Evolutionary conservation across 306 rosid species (phyloP).

Genomic region (Acacia acuminata): DNA sequence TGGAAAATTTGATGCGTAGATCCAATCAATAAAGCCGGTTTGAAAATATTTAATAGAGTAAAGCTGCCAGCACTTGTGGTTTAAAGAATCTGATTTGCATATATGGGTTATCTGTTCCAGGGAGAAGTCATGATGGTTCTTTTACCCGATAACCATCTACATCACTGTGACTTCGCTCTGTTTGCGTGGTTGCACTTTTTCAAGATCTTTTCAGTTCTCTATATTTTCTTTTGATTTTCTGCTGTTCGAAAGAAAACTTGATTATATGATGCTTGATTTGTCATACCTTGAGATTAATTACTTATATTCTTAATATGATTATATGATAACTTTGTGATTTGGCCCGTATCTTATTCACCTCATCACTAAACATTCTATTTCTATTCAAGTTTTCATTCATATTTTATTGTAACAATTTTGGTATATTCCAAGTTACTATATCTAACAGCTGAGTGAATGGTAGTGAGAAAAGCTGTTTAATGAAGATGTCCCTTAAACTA

Average conservation of each 20-base stretch:
- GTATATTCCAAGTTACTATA: background rate
- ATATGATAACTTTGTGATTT: background rate
- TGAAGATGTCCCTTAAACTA: background rate
- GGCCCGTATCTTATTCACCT: background rate
- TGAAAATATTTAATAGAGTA: background rate
- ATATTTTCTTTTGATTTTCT: constrained; percentile 2
- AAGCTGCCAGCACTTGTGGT: background rate
- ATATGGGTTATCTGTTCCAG: background rate
- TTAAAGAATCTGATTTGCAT: background rate
- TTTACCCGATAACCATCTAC: background rate
- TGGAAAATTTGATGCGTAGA: background rate
- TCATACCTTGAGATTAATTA: background rate
- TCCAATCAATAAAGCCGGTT: background rate
- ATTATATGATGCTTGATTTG: background rate
- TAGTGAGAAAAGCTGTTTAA: background rate
- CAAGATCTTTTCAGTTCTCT: background rate
- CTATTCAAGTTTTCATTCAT: background rate
- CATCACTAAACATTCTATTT: background rate
- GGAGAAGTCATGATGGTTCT: background rate
- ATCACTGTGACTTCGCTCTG: background rate
- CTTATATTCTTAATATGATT: constrained; percentile 2
- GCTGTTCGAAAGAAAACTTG: background rate
- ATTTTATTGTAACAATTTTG: constrained; percentile 17
- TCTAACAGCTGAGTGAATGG: background rate
- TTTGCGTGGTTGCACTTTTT: background rate